Evolutionary conservation across 2,329 filamentous ascomycete species (phyloP), one percentile per base, ranked within the genome.

Genomic region (Ophiostoma novo-ulmi): DNA sequence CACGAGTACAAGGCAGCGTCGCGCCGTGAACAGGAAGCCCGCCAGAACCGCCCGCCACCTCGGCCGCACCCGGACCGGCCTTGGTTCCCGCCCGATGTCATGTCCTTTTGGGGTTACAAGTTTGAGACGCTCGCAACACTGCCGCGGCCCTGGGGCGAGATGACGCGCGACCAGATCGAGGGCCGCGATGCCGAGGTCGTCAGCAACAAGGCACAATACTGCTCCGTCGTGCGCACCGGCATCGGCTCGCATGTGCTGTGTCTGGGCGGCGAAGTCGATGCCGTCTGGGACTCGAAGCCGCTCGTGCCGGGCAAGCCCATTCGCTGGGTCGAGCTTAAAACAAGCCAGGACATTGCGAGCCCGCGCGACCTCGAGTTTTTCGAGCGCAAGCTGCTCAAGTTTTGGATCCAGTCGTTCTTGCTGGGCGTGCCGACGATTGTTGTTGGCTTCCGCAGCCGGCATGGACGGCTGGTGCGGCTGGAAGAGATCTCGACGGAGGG

Each of bases 31-130:
- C 89, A 93, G 79, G 83, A 72, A 81, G 83, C 72, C 80, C 85
- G 76, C 81, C 87, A 74, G 64, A 76, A 77, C 64, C 77, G 73
- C 4, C 73, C 70, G 10, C 76, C 74, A 73, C 52, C 74, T 73
- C 35, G 77, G 78, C n/a, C 79, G 78, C 38, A 80, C 36, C 73
- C 72, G 2, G 58, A 71, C 68, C 72, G 71, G 26, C 72, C 73
- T 0, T 73, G 39, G 65, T 74, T 81, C 58, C 86, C 91, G 0
- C 89, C 91, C 68, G 91, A 95, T 71, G 83, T 94, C 74, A 97
- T 97, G 93, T 88, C 90, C 68, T 99, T 89, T 77, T 98, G 94
- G 94, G 94, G 94, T 48, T 99, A 99, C 82, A 99, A 99, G 78
- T 99, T 99, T 76, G 95, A 99, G 80, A 91, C 92, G 0, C 80